Evolutionary conservation across 495 filamentous ascomycete genomes (phyloP), one percentile per base, ranked within the genome.

Genomic region (Xylaria cubensis): DNA sequence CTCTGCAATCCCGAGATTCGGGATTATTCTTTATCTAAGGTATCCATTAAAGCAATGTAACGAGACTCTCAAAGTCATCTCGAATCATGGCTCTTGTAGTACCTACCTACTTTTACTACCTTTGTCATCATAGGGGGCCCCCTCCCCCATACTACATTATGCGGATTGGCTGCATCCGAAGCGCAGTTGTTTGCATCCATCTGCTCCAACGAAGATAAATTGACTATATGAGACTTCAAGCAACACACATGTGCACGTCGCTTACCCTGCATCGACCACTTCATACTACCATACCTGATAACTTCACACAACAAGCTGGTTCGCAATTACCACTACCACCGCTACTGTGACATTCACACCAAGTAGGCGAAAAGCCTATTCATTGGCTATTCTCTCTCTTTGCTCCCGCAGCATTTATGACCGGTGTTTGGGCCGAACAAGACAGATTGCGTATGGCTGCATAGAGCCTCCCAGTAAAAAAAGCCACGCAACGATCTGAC

Each of bases 201-300:
- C 34, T 67, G 15, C 65, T 36, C 48, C 53, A 58, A 46, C 66
- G n/a, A n/a, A n/a, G 41, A 63, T 34, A 46, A 29, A 29, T 29
- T 29, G 62, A 70, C 17, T 70, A 55, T 34, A 34, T 39, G 44
- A 17, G 48, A 53, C 41, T 36, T 29, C 39, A 19, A 24, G 48
- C 24, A 42, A 42, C 13, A 1, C 13, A 1, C 21, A 32, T 44
- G 50, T 59, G 59, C 24, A 64, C 59, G 69, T 64, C 59, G 69
- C 69, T 64, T 71, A 71, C 56, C 34, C 44, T 71, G 48, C 69
- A 71, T 71, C 3, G 41, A 55, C 36, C 59, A 46, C 15, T 6
- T 71, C 48, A 64, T 64, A 36, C 69, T 56, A 56, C 69, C 67
- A 64, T 70, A 70, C 58, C 68, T 29, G 10, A 21, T 36, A 32